Conservation (phyloP, 2,329 filamentous ascomycete species). For the Cladobotryum protrusum region DNA sequence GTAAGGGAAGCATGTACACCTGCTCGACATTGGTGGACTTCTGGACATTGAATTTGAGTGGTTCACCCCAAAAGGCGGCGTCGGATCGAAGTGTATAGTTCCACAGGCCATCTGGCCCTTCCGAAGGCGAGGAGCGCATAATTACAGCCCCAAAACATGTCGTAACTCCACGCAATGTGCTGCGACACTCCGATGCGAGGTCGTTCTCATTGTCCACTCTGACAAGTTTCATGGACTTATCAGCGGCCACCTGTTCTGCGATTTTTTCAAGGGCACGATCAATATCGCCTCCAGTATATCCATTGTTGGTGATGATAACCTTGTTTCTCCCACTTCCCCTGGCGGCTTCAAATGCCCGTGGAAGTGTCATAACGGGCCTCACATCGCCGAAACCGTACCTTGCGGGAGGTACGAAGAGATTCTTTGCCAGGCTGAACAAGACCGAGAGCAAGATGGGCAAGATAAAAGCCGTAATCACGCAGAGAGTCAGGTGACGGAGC, state of each 20-base stretch:
- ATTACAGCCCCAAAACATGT: conserved; percentile 67
- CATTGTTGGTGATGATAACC: conserved; percentile 74
- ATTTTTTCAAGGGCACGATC: conserved; percentile 62
- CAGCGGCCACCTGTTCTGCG: conserved; percentile 47
- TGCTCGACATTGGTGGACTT: conserved; percentile 66
- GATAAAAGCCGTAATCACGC: conserved; percentile 51
- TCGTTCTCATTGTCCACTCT: conserved; percentile 50
- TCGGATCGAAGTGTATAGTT: conserved; percentile 82
- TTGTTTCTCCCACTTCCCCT: conserved; percentile 55
- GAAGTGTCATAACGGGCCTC: conserved; percentile 55
- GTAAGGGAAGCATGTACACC: conserved; percentile 71
- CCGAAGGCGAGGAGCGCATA: conserved; percentile 67
- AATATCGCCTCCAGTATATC: conserved; percentile 62
- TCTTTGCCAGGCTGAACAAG: conserved; percentile 66
- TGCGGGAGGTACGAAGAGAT: conserved; percentile 74
- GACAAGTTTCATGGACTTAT: conserved; percentile 48
- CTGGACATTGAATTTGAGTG: conserved; percentile 56
- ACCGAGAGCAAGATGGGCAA: conserved; percentile 52
- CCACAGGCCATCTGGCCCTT: conserved; percentile 64
- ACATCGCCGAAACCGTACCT: conserved; percentile 64
- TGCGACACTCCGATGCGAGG: conserved; percentile 57
- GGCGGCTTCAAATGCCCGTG: conserved; percentile 55
- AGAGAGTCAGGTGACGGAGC: conserved; percentile 47
- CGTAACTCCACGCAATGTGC: conserved; percentile 59
- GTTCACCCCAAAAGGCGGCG: conserved; percentile 53